phyloP scores from a whole-genome alignment of 169 alveolate species.

The Plasmodium gallinaceum region DNA sequence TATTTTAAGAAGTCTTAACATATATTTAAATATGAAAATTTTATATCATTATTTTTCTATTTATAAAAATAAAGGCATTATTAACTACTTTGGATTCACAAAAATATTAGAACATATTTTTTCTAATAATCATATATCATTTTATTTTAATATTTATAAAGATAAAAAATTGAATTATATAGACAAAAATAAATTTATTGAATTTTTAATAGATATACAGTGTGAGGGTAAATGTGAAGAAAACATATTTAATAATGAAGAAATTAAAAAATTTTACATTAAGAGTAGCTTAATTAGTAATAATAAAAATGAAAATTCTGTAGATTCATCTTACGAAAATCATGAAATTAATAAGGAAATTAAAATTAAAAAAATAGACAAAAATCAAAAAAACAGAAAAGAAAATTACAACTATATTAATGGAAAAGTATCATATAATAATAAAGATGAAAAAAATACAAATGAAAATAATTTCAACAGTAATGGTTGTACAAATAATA shows the following conservation, averaged over 20 bases:
- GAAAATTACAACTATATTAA: neutral
- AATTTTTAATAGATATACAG: constrained; percentile 64
- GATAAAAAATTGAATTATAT: constrained; percentile 36
- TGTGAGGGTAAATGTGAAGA: constrained; percentile 76
- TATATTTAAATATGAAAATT: constrained; percentile 73
- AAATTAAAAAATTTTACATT: neutral
- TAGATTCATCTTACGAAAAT: no score
- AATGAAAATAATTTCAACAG: neutral
- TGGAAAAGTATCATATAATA: neutral
- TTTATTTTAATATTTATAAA: constrained; percentile 59
- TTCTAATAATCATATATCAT: constrained; percentile 65
- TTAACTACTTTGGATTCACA: constrained; percentile 73
- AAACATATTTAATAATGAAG: constrained; percentile 19
- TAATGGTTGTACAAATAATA: neutral
- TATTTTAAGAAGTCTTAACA: constrained; percentile 72
- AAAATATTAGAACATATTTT: constrained; percentile 76
- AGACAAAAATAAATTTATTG: constrained; percentile 62
- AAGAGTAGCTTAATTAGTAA: no score
- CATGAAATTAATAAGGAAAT: no score
- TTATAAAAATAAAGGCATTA: constrained; percentile 72
- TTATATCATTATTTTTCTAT: constrained; percentile 76
- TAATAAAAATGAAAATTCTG: no score
- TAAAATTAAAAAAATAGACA: neutral
- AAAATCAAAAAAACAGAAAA: neutral
- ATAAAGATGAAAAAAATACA: constrained; percentile 1